A percentile compares a stretch with the other conserved stretches of the same genome.
Conservation (phyloP, 169 alveolate genomes). For the Besnoitia besnoiti region DNA sequence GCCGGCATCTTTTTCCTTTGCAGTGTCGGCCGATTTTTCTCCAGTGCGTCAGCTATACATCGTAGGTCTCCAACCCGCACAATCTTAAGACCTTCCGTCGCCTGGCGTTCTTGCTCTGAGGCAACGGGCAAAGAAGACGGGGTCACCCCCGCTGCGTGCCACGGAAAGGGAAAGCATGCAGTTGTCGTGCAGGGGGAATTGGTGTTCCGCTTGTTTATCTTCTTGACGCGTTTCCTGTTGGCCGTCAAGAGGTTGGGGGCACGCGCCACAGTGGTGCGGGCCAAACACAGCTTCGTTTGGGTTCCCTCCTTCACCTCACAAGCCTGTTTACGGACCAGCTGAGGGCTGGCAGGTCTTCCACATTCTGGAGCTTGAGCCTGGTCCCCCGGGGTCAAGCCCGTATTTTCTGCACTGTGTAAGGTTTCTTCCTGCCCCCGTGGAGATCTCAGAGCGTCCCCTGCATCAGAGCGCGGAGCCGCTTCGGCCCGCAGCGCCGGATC, state of each 20-base stretch:
- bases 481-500: too few relatives aligned
- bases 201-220: not conserved
- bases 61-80: not conserved
- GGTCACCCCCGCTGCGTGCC: not conserved
- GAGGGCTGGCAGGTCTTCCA: not conserved
- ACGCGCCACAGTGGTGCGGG: not conserved
- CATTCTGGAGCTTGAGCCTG: too few relatives aligned
- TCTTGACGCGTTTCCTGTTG: slow-evolving; percentile 2
- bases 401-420: too few relatives aligned
- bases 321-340: not conserved
- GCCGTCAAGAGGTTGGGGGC: not conserved
- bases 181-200: not conserved
- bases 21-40: too few relatives aligned
- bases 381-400: too few relatives aligned
- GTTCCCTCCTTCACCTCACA: not conserved
- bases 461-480: too few relatives aligned
- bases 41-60: not conserved
- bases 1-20: too few relatives aligned
- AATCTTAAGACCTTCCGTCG: not conserved
- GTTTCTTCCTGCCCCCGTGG: too few relatives aligned
- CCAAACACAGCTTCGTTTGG: not conserved
- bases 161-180: not conserved
- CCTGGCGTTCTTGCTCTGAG: not conserved
- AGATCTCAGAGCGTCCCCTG: too few relatives aligned
- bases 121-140: not conserved